These are phyloP conservation scores for Podosphaera xanthii DNA, from an alignment of 2,329 filamentous ascomycete species.

Conservation along the genomic window DNA sequence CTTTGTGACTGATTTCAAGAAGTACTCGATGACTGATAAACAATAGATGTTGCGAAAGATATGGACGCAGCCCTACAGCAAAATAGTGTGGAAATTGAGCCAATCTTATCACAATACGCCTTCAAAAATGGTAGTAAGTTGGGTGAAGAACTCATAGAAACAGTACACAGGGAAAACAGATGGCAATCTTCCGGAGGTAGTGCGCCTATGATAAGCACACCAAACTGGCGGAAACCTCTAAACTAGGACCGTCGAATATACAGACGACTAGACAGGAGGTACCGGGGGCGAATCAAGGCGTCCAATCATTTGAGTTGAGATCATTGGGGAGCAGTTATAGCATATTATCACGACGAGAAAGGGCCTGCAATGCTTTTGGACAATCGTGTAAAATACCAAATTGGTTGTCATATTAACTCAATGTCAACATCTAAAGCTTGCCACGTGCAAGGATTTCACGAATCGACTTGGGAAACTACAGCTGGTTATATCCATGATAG, in stretches of 20 bases:
- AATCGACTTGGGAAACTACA: too few species aligned
- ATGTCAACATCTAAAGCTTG: too few species aligned
- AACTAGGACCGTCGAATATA: not conserved
- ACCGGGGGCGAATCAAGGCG: too few species aligned
- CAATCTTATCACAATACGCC: slow-evolving; percentile 32
- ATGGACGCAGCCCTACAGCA: slow-evolving; percentile 27
- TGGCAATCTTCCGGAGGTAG: slow-evolving; percentile 10
- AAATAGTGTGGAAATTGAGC: slow-evolving; percentile 21
- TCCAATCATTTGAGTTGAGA: too few species aligned
- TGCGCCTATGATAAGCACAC: slow-evolving; percentile 9
- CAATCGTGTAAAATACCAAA: too few species aligned
- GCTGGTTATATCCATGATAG: too few species aligned
- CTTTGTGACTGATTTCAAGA: not conserved
- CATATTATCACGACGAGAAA: not conserved
- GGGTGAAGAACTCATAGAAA: slow-evolving; percentile 31
- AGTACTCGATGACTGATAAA: slow-evolving; percentile 4
- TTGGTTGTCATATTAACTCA: too few species aligned
- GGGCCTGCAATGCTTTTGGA: too few species aligned
- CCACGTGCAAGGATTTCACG: too few species aligned
- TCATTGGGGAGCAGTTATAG: not conserved
- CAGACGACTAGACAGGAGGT: not conserved
- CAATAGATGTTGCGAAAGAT: slow-evolving; percentile 25
- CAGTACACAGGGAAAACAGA: slow-evolving; percentile 29
- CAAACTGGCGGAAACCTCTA: slow-evolving; percentile 1
- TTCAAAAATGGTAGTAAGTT: slow-evolving; percentile 27